phyloP scores from a whole-genome alignment of 495 filamentous ascomycete species.

The Neurospora sp. region DNA sequence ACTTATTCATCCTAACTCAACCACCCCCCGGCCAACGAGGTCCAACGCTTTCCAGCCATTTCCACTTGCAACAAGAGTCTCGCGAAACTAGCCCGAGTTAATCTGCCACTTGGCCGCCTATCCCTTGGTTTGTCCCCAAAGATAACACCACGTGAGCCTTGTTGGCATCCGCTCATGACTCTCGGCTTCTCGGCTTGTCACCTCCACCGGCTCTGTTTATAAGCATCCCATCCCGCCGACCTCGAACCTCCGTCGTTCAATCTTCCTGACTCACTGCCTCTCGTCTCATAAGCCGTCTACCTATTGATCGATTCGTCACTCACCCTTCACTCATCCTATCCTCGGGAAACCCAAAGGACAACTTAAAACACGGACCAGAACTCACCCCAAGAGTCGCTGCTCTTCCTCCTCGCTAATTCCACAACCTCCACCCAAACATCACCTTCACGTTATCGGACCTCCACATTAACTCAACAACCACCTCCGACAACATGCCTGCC shows the following conservation, averaged over 20 bases:
- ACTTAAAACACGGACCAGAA: not conserved
- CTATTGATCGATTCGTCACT: not conserved
- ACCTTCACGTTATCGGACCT: conserved; percentile 1
- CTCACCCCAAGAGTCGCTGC: not conserved
- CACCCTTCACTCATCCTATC: conserved; percentile 8
- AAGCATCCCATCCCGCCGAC: conserved; percentile 1
- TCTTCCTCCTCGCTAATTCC: not conserved
- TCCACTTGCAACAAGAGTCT: conserved; percentile 12
- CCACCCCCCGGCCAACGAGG: not conserved
- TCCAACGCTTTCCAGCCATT: conserved; percentile 23
- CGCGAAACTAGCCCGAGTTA: conserved; percentile 4
- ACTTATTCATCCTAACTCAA: not conserved
- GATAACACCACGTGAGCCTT: conserved; percentile 14
- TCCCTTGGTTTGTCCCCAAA: conserved; percentile 1
- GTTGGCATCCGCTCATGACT: not conserved
- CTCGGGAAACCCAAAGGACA: not conserved
- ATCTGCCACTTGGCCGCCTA: conserved; percentile 9
- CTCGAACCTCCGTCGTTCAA: not conserved
- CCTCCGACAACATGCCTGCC: conserved; percentile 40
- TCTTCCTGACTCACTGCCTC: not conserved
- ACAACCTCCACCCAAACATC: conserved; percentile 10
- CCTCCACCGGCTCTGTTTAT: conserved; percentile 13
- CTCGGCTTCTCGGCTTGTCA: not conserved
- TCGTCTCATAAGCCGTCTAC: not conserved
- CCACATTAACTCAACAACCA: conserved; percentile 2